Evolutionary conservation across 306 rosid genomes (phyloP).

Genomic region (Adenanthera pavonina): DNA sequence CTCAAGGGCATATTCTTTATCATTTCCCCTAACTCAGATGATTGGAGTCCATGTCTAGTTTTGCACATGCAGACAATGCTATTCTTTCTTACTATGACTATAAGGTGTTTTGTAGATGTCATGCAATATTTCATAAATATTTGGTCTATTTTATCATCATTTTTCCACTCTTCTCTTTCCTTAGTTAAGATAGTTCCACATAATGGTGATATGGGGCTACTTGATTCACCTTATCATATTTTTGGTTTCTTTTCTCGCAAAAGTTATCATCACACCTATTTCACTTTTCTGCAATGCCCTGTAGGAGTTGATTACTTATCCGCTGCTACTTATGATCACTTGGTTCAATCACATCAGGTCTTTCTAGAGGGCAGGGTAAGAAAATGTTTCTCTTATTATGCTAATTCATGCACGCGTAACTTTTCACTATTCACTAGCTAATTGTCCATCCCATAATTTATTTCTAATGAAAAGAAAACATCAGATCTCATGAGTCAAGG

Average conservation of each 20-base stretch:
- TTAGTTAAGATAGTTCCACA: constrained; percentile 15
- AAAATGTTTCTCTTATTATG: constrained; percentile 29
- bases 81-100: neutral
- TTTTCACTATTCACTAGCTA: constrained; percentile 1
- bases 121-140: constrained; percentile 14
- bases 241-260: neutral
- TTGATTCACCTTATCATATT: neutral
- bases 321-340: constrained; percentile 54
- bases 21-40: neutral
- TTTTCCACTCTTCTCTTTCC: neutral
- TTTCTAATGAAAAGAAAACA: neutral
- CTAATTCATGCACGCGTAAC: constrained; percentile 24
- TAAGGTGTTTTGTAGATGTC: constrained; percentile 18
- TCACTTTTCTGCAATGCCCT: constrained; percentile 37
- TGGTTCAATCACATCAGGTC: constrained; percentile 45
- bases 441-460: neutral
- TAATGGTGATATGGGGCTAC: constrained; percentile 14
- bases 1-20: neutral
- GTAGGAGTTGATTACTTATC: constrained; percentile 58
- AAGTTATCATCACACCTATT: constrained; percentile 11
- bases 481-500: constrained; percentile 6
- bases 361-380: constrained; percentile 55
- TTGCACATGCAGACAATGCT: neutral
- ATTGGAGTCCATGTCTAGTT: neutral
- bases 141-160: neutral